Evolutionary conservation across 495 filamentous ascomycete species (phyloP).

Genomic region (Trypethelium eluteriae): DNA sequence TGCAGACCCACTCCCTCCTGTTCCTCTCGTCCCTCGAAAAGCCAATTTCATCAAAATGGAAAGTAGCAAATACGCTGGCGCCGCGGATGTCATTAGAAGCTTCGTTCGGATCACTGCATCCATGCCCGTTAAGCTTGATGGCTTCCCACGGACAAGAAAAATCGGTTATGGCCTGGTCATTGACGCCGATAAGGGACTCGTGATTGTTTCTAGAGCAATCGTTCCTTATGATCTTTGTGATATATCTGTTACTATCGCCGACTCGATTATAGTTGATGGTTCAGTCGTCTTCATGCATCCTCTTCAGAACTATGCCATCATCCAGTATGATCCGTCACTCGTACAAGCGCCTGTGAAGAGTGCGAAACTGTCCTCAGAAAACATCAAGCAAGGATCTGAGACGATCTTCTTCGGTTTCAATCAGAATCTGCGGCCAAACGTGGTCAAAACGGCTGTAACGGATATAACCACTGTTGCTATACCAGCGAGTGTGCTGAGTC

Average conservation of each 20-base stretch:
- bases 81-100: constrained; percentile 83
- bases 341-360: constrained; percentile 89
- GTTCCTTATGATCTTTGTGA: constrained; percentile 96
- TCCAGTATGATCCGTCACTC: constrained; percentile 88
- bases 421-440: constrained; percentile 84
- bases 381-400: constrained; percentile 80
- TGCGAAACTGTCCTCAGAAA: constrained; percentile 69
- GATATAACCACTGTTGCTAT: constrained; percentile 98
- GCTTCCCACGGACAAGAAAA: constrained; percentile 85
- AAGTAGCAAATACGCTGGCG: constrained; percentile 79
- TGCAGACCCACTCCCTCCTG: constrained; percentile 66
- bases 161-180: constrained; percentile 93
- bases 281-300: constrained; percentile 97
- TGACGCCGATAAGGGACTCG: constrained; percentile 90
- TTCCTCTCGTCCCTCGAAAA: constrained; percentile 60
- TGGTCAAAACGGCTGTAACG: constrained; percentile 89
- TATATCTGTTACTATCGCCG: constrained; percentile 87
- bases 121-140: constrained; percentile 93
- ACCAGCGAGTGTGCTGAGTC: constrained; percentile 80
- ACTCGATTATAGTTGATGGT: constrained; percentile 86
- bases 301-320: constrained; percentile 92
- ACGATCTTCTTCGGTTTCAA: constrained; percentile 98
- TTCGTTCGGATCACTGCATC: constrained; percentile 88
- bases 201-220: constrained; percentile 85
- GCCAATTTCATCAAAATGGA: constrained; percentile 88